Percentiles rank a stretch among this genome's conserved stretches.
These are phyloP conservation scores for Plasmodium coatneyi DNA, from an alignment of 169 alveolate genomes.

Conservation along the genomic window DNA sequence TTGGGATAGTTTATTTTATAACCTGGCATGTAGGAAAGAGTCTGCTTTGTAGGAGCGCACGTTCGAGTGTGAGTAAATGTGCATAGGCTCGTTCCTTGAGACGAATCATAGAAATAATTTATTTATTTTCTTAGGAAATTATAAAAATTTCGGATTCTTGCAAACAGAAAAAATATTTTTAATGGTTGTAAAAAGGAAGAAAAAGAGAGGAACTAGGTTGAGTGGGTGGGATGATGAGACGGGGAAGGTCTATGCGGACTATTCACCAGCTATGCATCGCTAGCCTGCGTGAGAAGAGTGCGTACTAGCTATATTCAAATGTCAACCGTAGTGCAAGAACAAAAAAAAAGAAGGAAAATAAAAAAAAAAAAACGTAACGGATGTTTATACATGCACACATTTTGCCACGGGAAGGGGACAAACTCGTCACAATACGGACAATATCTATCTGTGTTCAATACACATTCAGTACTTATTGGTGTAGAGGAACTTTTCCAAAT, in stretches of 20 bases:
- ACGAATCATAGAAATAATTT: too few relatives aligned
- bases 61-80: too few relatives aligned
- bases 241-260: neutral
- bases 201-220: neutral
- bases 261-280: neutral
- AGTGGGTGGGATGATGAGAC: neutral
- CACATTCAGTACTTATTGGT: constrained; percentile 23
- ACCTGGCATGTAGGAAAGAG: too few relatives aligned
- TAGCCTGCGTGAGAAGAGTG: neutral
- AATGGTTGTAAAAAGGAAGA: too few relatives aligned
- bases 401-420: neutral
- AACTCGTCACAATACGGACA: neutral
- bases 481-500: constrained; percentile 59
- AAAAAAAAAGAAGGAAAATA: neutral
- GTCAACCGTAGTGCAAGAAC: neutral
- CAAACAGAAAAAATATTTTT: neutral
- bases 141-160: too few relatives aligned
- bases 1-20: too few relatives aligned
- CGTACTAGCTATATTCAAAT: neutral
- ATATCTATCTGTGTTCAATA: neutral
- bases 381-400: neutral
- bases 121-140: too few relatives aligned
- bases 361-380: neutral
- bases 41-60: too few relatives aligned
- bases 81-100: too few relatives aligned